phyloP scores from a whole-genome alignment of 2,329 filamentous ascomycete genomes.

The Penicillium sp. region DNA sequence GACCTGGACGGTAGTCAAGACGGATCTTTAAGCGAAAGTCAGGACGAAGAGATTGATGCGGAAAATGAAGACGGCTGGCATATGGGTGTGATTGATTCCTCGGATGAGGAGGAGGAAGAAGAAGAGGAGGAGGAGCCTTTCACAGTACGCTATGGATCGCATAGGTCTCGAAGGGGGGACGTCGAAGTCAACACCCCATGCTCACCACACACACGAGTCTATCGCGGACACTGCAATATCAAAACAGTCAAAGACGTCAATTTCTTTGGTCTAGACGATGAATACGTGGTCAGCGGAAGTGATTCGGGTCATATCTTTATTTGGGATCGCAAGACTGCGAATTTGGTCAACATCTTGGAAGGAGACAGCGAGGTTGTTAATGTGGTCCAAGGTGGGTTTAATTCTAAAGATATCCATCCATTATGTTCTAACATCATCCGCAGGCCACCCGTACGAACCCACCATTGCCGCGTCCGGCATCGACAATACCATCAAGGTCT shows the following conservation, averaged over 20 bases:
- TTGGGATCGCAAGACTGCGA: conserved; percentile 58
- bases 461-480: conserved; percentile 62
- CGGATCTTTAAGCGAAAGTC: conserved; percentile 12
- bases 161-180: conserved; percentile 44
- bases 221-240: conserved; percentile 61
- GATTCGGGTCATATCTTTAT: conserved; percentile 64
- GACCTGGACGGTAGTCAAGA: not conserved
- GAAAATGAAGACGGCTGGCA: conserved; percentile 31
- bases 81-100: conserved; percentile 29
- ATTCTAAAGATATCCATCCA: not conserved
- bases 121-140: conserved; percentile 19
- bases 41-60: conserved; percentile 26
- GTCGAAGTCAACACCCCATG: conserved; percentile 54
- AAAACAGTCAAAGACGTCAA: conserved; percentile 65
- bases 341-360: conserved; percentile 59
- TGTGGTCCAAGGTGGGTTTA: conserved; percentile 53
- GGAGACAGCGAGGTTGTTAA: conserved; percentile 66
- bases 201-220: conserved; percentile 51
- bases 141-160: conserved; percentile 48
- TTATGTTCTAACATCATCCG: conserved; percentile 10
- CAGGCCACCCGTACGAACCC: conserved; percentile 61
- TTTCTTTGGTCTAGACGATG: conserved; percentile 60
- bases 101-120: conserved; percentile 33
- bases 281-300: conserved; percentile 62
- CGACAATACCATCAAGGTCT: conserved; percentile 63